phyloP scores from a whole-genome alignment of 306 rosid genomes.

The Lathyrus sativus region DNA sequence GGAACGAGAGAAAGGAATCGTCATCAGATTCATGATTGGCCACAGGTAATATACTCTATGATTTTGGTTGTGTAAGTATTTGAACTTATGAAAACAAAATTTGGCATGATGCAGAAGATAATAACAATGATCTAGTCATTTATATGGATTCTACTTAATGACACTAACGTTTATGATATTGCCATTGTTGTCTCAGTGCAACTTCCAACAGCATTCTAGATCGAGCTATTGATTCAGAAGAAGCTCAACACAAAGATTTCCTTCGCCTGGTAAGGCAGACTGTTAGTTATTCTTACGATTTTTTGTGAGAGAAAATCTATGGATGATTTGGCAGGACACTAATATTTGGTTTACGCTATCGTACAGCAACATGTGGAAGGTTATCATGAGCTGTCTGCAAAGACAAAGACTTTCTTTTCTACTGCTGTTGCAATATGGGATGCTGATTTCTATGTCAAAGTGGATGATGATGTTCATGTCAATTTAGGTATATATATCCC shows the following conservation, averaged over 20 bases:
- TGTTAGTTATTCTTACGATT: constrained; percentile 12
- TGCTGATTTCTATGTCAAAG: constrained; percentile 95
- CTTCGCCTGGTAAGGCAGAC: constrained; percentile 54
- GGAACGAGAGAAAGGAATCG: constrained; percentile 94
- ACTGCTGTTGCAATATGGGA: constrained; percentile 90
- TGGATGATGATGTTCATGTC: constrained; percentile 98
- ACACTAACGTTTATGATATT: constrained; percentile 48
- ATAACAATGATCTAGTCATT: neutral
- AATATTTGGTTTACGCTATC: constrained; percentile 37
- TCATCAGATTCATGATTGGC: constrained; percentile 95
- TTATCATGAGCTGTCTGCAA: constrained; percentile 93
- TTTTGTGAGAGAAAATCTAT: constrained; percentile 16
- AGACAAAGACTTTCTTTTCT: constrained; percentile 88
- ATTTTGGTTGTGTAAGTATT: constrained; percentile 2
- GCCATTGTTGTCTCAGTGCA: constrained; percentile 61
- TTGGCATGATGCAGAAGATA: constrained; percentile 15
- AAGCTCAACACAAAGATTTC: constrained; percentile 69
- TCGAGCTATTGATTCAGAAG: constrained; percentile 97
- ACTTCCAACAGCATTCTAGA: constrained; percentile 98
- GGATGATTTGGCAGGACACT: constrained; percentile 28
- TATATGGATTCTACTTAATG: constrained; percentile 26
- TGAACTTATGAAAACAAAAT: constrained; percentile 7
- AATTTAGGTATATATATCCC: constrained; percentile 68
- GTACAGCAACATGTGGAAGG: constrained; percentile 96
- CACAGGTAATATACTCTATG: constrained; percentile 65